Evolutionary conservation across 352 stramenopile genomes (phyloP).

Genomic region (Achlya hypogyna): DNA sequence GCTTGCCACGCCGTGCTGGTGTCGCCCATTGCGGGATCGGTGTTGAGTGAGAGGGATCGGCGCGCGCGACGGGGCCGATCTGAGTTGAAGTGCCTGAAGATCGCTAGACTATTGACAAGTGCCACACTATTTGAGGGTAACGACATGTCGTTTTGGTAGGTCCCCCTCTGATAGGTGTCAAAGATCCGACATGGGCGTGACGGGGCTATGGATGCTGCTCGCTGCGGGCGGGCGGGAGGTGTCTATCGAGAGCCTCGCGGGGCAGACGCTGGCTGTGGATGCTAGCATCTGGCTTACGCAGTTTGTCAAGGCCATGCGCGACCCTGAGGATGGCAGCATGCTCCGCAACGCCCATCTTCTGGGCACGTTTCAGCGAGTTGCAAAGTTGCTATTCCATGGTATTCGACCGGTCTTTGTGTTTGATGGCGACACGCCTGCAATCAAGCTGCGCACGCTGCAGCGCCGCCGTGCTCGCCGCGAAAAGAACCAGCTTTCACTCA

Average conservation of each 20-base stretch:
- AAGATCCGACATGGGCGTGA: slow-evolving; percentile 90
- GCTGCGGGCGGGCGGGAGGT: slow-evolving; percentile 93
- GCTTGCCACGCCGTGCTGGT: no score
- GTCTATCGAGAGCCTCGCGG: slow-evolving; percentile 96
- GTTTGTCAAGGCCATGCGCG: slow-evolving; percentile 98
- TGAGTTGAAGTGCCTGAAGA: neutral
- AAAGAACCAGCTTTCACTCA: slow-evolving; percentile 57
- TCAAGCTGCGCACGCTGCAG: slow-evolving; percentile 89
- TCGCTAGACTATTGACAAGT: neutral
- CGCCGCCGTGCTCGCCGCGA: slow-evolving; percentile 45
- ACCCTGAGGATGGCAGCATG: slow-evolving; percentile 90
- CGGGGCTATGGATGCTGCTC: slow-evolving; percentile 97
- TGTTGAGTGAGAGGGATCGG: no score
- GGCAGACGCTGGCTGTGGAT: slow-evolving; percentile 95
- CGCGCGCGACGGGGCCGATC: no score
- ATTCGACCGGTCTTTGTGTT: slow-evolving; percentile 99
- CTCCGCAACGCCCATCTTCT: slow-evolving; percentile 94
- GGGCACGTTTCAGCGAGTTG: slow-evolving; percentile 90
- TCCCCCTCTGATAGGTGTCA: neutral
- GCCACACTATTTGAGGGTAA: neutral
- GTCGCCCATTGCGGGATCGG: no score
- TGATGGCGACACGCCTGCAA: slow-evolving; percentile 94
- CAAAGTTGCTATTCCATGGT: slow-evolving; percentile 91
- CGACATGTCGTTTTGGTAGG: neutral
- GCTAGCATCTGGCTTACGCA: slow-evolving; percentile 99